Conservation (phyloP, 768 basidiomycete genomes). For the Suillus alpinus region DNA sequence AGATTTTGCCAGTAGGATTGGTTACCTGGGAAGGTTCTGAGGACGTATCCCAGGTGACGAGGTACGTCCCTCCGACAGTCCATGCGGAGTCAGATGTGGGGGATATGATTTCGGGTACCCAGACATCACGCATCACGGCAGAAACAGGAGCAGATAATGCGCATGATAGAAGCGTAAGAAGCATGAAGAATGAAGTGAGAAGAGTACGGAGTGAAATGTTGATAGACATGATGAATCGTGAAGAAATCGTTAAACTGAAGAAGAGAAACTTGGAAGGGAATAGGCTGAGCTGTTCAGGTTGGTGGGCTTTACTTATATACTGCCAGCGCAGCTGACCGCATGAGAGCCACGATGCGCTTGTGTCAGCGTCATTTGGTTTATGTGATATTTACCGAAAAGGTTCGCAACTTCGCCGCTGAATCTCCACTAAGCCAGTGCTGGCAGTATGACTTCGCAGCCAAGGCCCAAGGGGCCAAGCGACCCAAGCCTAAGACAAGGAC, state of each 20-base stretch:
- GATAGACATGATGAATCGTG: slow-evolving; percentile 12
- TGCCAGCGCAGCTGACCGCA: slow-evolving; percentile 7
- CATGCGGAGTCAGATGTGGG: slow-evolving; percentile 39
- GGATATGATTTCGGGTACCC: slow-evolving; percentile 39
- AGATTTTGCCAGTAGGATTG: slow-evolving; percentile 41
- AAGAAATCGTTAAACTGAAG: slow-evolving; percentile 6
- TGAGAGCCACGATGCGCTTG: slow-evolving; percentile 1
- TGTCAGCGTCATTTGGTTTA: background rate
- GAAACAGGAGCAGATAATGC: slow-evolving; percentile 29
- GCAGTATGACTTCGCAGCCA: background rate
- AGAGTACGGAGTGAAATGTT: slow-evolving; percentile 7
- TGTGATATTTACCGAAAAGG: background rate
- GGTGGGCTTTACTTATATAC: slow-evolving; percentile 14
- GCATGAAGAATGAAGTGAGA: slow-evolving; percentile 6
- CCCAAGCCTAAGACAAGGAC: background rate
- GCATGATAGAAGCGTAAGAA: slow-evolving; percentile 24
- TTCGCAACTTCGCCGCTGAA: background rate
- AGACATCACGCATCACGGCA: slow-evolving; percentile 42
- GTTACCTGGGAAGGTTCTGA: slow-evolving; percentile 45
- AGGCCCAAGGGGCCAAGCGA: no score
- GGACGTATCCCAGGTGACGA: slow-evolving; percentile 47
- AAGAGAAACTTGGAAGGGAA: background rate
- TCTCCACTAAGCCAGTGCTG: background rate
- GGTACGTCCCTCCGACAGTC: slow-evolving; percentile 36
- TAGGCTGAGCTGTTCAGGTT: background rate